These are phyloP conservation scores for Botrytis squamosa DNA, from an alignment of 2,329 filamentous ascomycete species.

Conservation along the genomic window DNA sequence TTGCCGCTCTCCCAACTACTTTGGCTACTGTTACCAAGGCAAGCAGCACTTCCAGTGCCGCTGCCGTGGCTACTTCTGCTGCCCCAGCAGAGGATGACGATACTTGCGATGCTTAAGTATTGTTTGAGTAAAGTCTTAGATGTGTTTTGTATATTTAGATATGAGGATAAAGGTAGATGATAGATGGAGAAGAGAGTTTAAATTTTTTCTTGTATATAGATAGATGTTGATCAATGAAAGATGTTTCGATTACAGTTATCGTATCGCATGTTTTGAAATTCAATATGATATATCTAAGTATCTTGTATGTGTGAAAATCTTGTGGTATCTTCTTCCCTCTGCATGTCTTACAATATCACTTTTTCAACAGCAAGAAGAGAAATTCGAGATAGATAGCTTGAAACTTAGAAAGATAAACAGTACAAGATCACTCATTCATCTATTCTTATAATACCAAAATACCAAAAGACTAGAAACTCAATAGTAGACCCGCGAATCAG, in stretches of 20 bases:
- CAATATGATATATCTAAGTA: not conserved
- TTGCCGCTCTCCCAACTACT: slow-evolving; percentile 10
- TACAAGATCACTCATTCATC: too few relatives aligned
- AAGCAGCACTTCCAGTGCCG: not conserved
- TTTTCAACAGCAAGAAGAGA: too few relatives aligned
- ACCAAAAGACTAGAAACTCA: too few relatives aligned
- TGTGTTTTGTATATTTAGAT: not conserved
- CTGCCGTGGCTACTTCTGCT: not conserved
- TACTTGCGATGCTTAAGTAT: slow-evolving; percentile 11
- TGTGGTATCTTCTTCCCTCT: too few relatives aligned
- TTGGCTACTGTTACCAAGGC: slow-evolving; percentile 8
- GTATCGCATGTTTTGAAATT: not conserved
- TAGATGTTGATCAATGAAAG: slow-evolving; percentile 1
- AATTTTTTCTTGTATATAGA: slow-evolving; percentile 12
- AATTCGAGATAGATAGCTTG: too few relatives aligned
- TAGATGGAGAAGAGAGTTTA: not conserved
- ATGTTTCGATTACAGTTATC: not conserved
- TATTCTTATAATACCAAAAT: too few relatives aligned
- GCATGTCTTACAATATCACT: too few relatives aligned
- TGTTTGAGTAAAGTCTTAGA: not conserved
- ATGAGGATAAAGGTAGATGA: not conserved
- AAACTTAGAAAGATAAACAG: too few relatives aligned
- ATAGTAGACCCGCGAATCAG: too few relatives aligned
- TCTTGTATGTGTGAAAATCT: not conserved
- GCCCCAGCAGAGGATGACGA: not conserved